Evolutionary conservation across 1,284 basidiomycete genomes (phyloP).

Genomic region (Ceratorhiza oryzae-sativae): DNA sequence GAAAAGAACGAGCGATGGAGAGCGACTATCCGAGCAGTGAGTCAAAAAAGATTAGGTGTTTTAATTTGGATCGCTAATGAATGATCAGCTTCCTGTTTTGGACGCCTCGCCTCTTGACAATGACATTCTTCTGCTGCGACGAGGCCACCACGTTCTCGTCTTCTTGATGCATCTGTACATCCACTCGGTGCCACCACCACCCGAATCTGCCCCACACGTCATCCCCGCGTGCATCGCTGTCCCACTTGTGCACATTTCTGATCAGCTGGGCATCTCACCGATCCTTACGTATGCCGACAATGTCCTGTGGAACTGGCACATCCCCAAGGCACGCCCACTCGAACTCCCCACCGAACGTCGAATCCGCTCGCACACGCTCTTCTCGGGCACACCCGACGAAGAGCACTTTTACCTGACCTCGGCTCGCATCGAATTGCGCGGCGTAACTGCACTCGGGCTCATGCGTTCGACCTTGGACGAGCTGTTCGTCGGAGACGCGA

Average conservation of each 20-base stretch:
- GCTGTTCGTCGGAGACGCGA: constrained; percentile 83
- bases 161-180: constrained; percentile 65
- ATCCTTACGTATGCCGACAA: constrained; percentile 93
- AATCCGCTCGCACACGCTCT: constrained; percentile 59
- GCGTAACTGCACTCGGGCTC: constrained; percentile 81
- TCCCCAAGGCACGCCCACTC: constrained; percentile 54
- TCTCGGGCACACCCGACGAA: constrained; percentile 86
- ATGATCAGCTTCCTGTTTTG: constrained; percentile 68
- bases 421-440: constrained; percentile 90
- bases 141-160: constrained; percentile 63
- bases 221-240: constrained; percentile 79
- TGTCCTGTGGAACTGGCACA: constrained; percentile 90
- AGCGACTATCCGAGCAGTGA: constrained; percentile 62
- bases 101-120: constrained; percentile 58
- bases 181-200: constrained; percentile 74
- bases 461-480: constrained; percentile 94
- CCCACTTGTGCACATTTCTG: constrained; percentile 79
- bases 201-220: constrained; percentile 53
- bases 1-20: constrained; percentile 67
- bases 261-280: constrained; percentile 83
- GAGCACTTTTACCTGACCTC: constrained; percentile 90
- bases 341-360: constrained; percentile 58
- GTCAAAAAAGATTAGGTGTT: constrained; percentile 45
- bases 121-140: constrained; percentile 73
- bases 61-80: background rate